Conservation (phyloP, 306 rosid species). For the Vigna radiata region DNA sequence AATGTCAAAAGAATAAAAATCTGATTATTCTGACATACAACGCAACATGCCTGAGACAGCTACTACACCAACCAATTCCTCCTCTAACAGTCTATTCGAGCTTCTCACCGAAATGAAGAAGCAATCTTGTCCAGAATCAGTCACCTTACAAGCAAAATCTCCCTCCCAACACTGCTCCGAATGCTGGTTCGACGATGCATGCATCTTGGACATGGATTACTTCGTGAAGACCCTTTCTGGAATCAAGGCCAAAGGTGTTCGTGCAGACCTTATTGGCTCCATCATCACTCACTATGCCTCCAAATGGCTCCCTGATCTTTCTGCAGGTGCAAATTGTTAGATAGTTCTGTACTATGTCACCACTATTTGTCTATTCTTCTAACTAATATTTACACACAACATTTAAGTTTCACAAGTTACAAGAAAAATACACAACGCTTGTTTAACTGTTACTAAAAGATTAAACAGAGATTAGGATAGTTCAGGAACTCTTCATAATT, state of each 20-base stretch:
- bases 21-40: slow-evolving; percentile 16
- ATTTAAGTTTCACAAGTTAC: background rate
- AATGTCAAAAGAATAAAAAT: slow-evolving; percentile 34
- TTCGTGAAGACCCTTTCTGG: slow-evolving; percentile 86
- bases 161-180: slow-evolving; percentile 64
- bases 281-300: slow-evolving; percentile 89
- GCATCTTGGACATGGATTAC: slow-evolving; percentile 94
- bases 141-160: slow-evolving; percentile 51
- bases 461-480: background rate
- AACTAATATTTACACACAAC: background rate
- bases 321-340: slow-evolving; percentile 32
- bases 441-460: background rate
- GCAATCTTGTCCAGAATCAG: slow-evolving; percentile 44
- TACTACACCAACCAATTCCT: slow-evolving; percentile 6
- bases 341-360: background rate
- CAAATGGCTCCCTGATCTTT: slow-evolving; percentile 94
- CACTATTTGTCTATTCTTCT: background rate
- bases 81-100: slow-evolving; percentile 35
- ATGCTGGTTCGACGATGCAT: slow-evolving; percentile 89
- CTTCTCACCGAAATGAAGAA: slow-evolving; percentile 51
- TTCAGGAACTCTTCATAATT: background rate
- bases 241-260: slow-evolving; percentile 85
- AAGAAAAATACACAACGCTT: background rate
- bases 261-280: slow-evolving; percentile 79
- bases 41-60: slow-evolving; percentile 37